These are phyloP conservation scores for Eleusine indica DNA, from an alignment of 176 grass and related monocot species.

Conservation along the genomic window DNA sequence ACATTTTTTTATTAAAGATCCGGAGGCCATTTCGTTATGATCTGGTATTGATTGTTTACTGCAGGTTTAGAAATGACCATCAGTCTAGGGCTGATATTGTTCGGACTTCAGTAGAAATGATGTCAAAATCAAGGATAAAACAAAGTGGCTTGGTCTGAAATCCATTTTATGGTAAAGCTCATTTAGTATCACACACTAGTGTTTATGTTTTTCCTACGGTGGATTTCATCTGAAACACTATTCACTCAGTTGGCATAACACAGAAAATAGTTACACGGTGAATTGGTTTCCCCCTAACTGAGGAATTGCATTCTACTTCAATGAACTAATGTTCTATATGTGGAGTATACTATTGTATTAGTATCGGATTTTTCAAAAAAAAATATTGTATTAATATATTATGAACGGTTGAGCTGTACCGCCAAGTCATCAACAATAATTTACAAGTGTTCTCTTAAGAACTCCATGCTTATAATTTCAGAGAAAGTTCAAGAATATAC, in stretches of 20 bases:
- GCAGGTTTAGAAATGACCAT: no score
- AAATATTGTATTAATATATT: neutral
- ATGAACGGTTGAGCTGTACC: neutral
- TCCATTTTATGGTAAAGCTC: neutral
- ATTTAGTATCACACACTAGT: neutral
- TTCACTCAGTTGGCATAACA: neutral
- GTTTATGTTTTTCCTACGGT: neutral
- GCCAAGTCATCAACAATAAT: slow-evolving; percentile 5
- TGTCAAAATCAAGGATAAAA: neutral
- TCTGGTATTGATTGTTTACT: no score
- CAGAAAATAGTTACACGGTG: neutral
- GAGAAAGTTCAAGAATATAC: slow-evolving; percentile 11
- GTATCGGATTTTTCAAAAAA: no score
- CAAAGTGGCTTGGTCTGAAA: neutral
- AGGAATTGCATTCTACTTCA: neutral
- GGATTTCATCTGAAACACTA: neutral
- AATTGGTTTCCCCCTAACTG: neutral
- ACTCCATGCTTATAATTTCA: neutral
- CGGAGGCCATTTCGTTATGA: no score
- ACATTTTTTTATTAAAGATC: no score
- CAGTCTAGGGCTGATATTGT: no score
- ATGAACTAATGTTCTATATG: neutral
- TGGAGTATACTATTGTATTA: neutral
- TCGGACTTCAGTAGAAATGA: neutral
- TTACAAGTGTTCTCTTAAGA: neutral